Conservation (phyloP, 495 filamentous ascomycete genomes). For the Hypoxylon subgilvum region DNA sequence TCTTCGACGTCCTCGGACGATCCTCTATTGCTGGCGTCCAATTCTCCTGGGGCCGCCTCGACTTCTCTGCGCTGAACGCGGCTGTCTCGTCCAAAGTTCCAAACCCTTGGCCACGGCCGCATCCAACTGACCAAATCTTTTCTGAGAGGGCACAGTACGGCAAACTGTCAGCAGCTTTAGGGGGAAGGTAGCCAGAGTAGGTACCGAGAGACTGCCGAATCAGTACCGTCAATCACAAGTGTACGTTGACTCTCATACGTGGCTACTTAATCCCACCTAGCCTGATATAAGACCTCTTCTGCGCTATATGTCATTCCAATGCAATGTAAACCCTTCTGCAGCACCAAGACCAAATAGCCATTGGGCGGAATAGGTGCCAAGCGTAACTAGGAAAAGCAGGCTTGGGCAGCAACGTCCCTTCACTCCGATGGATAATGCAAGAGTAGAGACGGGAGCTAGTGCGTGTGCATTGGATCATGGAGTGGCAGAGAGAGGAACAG, state of each 20-base stretch:
- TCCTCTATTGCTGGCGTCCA: conserved; percentile 20
- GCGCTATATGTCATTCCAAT: conserved; percentile 40
- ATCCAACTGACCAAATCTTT: conserved; percentile 31
- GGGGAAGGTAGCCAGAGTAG: conserved; percentile 27
- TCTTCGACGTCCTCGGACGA: conserved; percentile 18
- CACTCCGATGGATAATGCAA: conserved; percentile 34
- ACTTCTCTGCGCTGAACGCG: conserved; percentile 34
- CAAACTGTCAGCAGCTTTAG: conserved; percentile 32
- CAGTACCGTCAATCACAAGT: conserved; percentile 37
- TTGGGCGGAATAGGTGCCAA: conserved; percentile 36
- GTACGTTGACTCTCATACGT: conserved; percentile 36
- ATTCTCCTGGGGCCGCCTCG: conserved; percentile 7
- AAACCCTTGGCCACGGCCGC: conserved; percentile 34
- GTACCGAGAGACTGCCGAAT: conserved; percentile 36
- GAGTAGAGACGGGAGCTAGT: conserved; percentile 36
- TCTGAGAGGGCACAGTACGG: conserved; percentile 32
- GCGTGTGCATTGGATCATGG: conserved; percentile 35
- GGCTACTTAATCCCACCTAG: conserved; percentile 41
- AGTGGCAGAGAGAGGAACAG: conserved; percentile 25
- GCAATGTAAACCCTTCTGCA: conserved; percentile 39
- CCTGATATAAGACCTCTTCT: conserved; percentile 38
- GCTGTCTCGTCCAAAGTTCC: conserved; percentile 29
- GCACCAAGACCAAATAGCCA: conserved; percentile 28
- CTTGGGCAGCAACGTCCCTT: conserved; percentile 38
- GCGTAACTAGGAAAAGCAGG: conserved; percentile 30